Evolutionary conservation across 805 yeast species (phyloP).

Genomic region (Candida schatavii): DNA sequence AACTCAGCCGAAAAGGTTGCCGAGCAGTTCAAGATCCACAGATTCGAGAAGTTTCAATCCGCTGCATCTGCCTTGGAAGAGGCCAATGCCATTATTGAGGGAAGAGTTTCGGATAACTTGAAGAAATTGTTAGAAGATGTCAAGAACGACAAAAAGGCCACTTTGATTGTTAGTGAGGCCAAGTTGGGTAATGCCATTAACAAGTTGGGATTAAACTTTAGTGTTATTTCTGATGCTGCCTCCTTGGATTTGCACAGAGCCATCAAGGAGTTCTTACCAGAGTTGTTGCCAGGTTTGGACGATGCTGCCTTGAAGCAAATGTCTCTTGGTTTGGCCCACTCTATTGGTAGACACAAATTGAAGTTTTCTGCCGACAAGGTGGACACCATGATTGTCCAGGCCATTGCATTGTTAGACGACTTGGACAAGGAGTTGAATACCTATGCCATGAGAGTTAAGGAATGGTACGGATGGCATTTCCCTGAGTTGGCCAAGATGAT

Average conservation of each 20-base stretch:
- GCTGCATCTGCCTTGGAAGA: conserved; percentile 97
- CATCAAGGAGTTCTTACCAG: conserved; percentile 90
- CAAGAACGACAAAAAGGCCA: conserved; percentile 78
- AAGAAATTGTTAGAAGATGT: conserved; percentile 71
- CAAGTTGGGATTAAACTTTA: conserved; percentile 84
- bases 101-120: conserved; percentile 85
- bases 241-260: conserved; percentile 94
- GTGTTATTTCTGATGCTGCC: conserved; percentile 92
- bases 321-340: conserved; percentile 98
- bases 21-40: conserved; percentile 88
- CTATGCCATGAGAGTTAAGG: conserved; percentile 98
- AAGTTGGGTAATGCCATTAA: conserved; percentile 95
- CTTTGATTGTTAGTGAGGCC: conserved; percentile 89
- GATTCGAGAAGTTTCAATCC: conserved; percentile 89
- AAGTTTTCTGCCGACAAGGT: conserved; percentile 98
- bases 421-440: conserved; percentile 97
- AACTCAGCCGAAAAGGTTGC: conserved; percentile 81
- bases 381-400: conserved; percentile 98
- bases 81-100: conserved; percentile 87
- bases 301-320: conserved; percentile 84
- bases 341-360: conserved; percentile 96
- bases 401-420: conserved; percentile 94
- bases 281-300: conserved; percentile 86
- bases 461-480: conserved; percentile 99
- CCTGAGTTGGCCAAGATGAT: conserved; percentile 98